phyloP scores from a whole-genome alignment of 148 eudicot species.

The Fagopyrum homotropicum region DNA sequence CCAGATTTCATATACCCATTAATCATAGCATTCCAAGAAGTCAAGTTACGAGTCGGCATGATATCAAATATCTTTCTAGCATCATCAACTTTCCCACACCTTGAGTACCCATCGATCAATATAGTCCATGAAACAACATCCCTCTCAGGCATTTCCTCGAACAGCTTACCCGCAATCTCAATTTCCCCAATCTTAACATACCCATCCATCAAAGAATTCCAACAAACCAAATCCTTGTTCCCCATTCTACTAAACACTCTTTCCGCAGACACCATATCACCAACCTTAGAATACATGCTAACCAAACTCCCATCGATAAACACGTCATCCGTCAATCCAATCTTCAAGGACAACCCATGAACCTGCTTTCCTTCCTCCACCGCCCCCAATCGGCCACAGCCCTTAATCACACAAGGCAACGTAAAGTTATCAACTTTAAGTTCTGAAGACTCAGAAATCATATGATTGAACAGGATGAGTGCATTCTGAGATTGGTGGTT shows the following conservation, averaged over 20 bases:
- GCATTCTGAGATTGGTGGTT: slow-evolving; percentile 21
- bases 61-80: slow-evolving; percentile 21
- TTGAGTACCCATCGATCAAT: slow-evolving; percentile 23
- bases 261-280: slow-evolving; percentile 21
- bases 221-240: slow-evolving; percentile 23
- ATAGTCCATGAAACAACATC: slow-evolving; percentile 28
- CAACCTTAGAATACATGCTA: slow-evolving; percentile 27
- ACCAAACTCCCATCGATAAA: slow-evolving; percentile 26
- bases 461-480: slow-evolving; percentile 17
- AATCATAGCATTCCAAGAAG: slow-evolving; percentile 30
- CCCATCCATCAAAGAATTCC: slow-evolving; percentile 32
- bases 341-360: slow-evolving; percentile 29
- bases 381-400: slow-evolving; percentile 17
- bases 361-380: slow-evolving; percentile 21
- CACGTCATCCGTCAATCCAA: slow-evolving; percentile 21
- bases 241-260: slow-evolving; percentile 25
- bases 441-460: slow-evolving; percentile 14
- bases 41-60: slow-evolving; percentile 19
- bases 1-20: slow-evolving; percentile 30
- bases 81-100: slow-evolving; percentile 18
- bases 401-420: slow-evolving; percentile 25
- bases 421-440: slow-evolving; percentile 22
- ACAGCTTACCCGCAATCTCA: slow-evolving; percentile 14
- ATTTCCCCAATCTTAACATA: slow-evolving; percentile 20
- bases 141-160: slow-evolving; percentile 24